Evolutionary conservation across 1,139 yeast genomes (phyloP), one percentile per base, ranked within the genome.

Genomic region (Suhomyces anneliseae): DNA sequence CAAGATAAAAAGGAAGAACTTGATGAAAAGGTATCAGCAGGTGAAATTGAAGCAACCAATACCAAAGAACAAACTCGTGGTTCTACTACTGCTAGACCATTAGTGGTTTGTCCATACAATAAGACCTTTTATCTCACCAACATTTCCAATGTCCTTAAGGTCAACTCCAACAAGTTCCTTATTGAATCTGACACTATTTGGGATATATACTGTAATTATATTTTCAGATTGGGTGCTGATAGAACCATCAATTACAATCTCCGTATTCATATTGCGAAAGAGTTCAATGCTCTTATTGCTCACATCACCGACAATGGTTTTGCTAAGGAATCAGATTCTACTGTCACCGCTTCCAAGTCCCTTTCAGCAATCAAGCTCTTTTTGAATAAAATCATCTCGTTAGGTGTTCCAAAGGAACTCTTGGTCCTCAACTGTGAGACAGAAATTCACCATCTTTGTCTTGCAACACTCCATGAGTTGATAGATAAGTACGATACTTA

Each of bases 401-500:
- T 72, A 24, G 80, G 79, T 0, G 50, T 55, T 6, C 70, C 82
- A 1, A 58, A 59, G 15, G 83, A 79, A 53, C 56, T 74, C 7
- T 59, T 76, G 40, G 66, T 74, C 1, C 58, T 76, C 32, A 79
- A 79, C 54, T 76, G 79, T 54, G 89, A 83, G 56, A 78, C 83
- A 7, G 93, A 87, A 47, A 81, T 89, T 46, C 83, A 86, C 53
- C 76, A 86, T 19, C 78, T 78, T 33, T 68, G 81, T 0, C 69
- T 90, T 40, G 78, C 81, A 33, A 83, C 89, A 0, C 65, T 92
- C 43, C 86, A 85, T 58, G 81, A 77, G 34, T 72, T 90, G 27
- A 74, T 92, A 38, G 95, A 90, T 58, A 83, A 86, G 54, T 87
- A 82, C 62, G 85, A 83, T 38, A 69, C 74, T 8, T 71, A 83